A percentile compares a stretch with the other conserved stretches of the same genome.
These are phyloP conservation scores for Leishmania tropica DNA, from an alignment of 208 protist species.

Conservation along the genomic window DNA sequence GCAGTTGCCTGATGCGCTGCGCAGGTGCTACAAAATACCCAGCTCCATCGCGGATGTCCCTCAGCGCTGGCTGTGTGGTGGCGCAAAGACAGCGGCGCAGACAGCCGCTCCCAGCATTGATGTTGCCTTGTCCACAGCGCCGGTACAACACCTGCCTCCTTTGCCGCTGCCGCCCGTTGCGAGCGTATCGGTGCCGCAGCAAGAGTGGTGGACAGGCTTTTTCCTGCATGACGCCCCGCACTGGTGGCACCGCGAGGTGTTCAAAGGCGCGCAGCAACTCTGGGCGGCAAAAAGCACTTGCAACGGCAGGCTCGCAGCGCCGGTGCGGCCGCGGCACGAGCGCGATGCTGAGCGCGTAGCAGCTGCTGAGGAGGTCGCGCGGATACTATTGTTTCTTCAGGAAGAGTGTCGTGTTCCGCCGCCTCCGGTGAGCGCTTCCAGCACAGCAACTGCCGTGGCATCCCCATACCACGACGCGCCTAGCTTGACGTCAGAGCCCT, in stretches of 20 bases:
- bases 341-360: background rate
- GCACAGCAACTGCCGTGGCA: background rate
- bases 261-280: background rate
- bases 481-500: background rate
- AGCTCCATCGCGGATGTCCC: background rate
- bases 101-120: background rate
- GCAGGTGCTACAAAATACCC: slow-evolving; percentile 2
- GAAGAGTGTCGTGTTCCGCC: slow-evolving; percentile 2
- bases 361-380: background rate
- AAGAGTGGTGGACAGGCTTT: slow-evolving; percentile 21
- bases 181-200: slow-evolving; percentile 16
- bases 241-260: slow-evolving; percentile 12
- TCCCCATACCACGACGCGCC: background rate
- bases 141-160: background rate
- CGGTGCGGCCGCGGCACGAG: background rate
- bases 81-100: background rate
- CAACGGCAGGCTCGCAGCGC: background rate
- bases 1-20: slow-evolving; percentile 6
- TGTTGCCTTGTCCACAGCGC: background rate
- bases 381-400: slow-evolving; percentile 5
- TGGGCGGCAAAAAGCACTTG: background rate
- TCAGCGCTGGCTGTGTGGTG: slow-evolving; percentile 1
- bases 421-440: background rate
- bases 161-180: background rate
- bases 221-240: slow-evolving; percentile 15